Evolutionary conservation across 2,329 filamentous ascomycete genomes (phyloP), one percentile per base, ranked within the genome.

Genomic region (Cercospora brassicicola): DNA sequence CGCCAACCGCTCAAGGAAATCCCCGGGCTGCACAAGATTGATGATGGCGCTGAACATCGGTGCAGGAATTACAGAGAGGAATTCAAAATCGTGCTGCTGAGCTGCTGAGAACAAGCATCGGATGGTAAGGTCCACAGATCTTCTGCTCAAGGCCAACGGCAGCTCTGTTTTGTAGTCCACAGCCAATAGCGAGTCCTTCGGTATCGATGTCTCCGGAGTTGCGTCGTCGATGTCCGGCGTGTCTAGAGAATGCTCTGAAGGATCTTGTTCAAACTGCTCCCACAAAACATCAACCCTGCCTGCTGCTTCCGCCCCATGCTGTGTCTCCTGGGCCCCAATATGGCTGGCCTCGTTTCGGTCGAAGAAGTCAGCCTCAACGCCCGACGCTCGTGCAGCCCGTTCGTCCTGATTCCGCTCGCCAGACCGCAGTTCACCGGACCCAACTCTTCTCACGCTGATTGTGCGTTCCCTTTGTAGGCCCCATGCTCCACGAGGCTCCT

Each of bases 41-140:
- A 94, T 77, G 9, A 91, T 84, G 70, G 90, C 88, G 1, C 88
- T 87, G 74, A 93, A 89, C 0, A 84, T 84, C 1, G 84, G 81
- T 1, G 82, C 77, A 0, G 89, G 83, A 23, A 93, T 76, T 4
- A 72, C 74, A 20, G 48, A 59, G 28, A 80, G 67, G 62, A 75
- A 77, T 8, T 73, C 69, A 20, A 67, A 30, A 45, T 79, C 74
- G 7, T 77, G 64, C 9, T 62, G 64, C 18, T 66, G 63, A n/a
- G 69, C 39, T 30, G 73, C 73, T 13, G 72, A 69, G 31, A 71
- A 68, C 13, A 79, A 61, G 59, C 76, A 77, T 42, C 72, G 72
- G 3, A 74, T 67, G 8, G 74, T 62, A 18, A 73, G 39, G 60
- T 78, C 74, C 8, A 70, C 59, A 13, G 76, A 72, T 1, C 59